Conservation (phyloP, 2,329 filamentous ascomycete species). For the Stagonosporopsis chrysanthemi region DNA sequence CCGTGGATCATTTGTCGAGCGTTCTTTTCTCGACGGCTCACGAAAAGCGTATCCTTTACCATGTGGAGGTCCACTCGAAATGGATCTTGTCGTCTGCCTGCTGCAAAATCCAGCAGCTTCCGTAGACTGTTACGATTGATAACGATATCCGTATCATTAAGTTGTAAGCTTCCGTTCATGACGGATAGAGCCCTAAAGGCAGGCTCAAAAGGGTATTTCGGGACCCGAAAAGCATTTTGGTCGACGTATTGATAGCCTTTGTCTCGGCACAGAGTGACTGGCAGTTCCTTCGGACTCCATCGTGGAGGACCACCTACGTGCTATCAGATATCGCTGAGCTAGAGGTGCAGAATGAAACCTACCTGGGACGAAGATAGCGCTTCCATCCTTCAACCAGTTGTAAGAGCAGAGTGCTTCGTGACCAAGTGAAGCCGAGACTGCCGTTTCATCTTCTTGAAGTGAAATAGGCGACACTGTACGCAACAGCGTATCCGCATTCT, state of each 20-base stretch:
- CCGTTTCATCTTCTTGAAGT: conserved; percentile 9
- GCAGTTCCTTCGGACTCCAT: conserved; percentile 25
- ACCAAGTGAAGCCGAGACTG: conserved; percentile 20
- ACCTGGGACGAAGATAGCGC: conserved; percentile 26
- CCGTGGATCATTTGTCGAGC: conserved; percentile 25
- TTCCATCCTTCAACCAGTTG: conserved; percentile 28
- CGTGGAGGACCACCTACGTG: conserved; percentile 26
- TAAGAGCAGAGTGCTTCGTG: conserved; percentile 32
- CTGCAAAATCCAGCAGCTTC: conserved; percentile 29
- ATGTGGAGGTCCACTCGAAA: conserved; percentile 46
- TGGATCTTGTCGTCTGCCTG: conserved; percentile 27
- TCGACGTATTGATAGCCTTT: conserved; percentile 29
- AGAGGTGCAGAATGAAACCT: neutral
- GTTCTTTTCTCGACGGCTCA: conserved; percentile 39
- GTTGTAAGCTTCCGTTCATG: conserved; percentile 19
- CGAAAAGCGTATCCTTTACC: conserved; percentile 44
- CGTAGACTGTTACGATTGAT: conserved; percentile 29
- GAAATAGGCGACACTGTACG: conserved; percentile 16
- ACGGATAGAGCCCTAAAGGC: conserved; percentile 27
- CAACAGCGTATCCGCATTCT: neutral
- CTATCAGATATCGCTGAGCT: neutral
- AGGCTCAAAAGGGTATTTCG: conserved; percentile 38
- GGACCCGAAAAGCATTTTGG: conserved; percentile 39
- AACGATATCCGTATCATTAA: conserved; percentile 29
- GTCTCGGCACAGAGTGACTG: conserved; percentile 20